Evolutionary conservation across 129 eudicot species (phyloP).

Genomic region (Lactuca saligna): DNA sequence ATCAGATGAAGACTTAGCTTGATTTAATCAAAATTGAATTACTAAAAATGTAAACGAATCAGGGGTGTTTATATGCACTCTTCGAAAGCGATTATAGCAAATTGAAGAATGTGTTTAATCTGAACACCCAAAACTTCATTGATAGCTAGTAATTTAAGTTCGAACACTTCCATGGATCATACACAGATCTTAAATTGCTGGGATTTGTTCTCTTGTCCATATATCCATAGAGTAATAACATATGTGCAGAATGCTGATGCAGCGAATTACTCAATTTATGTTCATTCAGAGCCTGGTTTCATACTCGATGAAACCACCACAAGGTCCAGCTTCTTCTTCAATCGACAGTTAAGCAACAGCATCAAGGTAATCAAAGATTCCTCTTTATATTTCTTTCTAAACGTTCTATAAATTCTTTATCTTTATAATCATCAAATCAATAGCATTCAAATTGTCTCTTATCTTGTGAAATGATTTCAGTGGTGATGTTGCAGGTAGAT

Average conservation of each 20-base stretch:
- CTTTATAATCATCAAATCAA: neutral
- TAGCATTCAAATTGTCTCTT: conserved; percentile 18
- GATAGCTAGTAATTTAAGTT: too few relatives aligned
- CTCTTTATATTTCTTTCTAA: neutral
- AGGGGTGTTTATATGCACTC: neutral
- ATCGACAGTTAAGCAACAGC: conserved; percentile 68
- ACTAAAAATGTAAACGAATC: neutral
- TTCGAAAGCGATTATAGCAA: too few relatives aligned
- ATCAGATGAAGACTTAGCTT: neutral
- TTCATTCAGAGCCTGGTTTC: conserved; percentile 87
- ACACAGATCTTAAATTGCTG: too few relatives aligned
- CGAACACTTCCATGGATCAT: neutral
- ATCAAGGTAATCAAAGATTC: conserved; percentile 50
- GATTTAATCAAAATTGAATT: neutral
- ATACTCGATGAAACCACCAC: conserved; percentile 80
- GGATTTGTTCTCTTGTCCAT: too few relatives aligned
- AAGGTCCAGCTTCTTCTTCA: conserved; percentile 60
- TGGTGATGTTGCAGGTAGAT: conserved; percentile 74
- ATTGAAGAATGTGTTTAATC: neutral
- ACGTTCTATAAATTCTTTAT: neutral
- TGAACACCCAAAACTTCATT: neutral
- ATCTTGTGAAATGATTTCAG: conserved; percentile 38
- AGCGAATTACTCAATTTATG: conserved; percentile 69
- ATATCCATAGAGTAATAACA: conserved; percentile 16
- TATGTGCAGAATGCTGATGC: conserved; percentile 72